A percentile compares a stretch with the other conserved stretches of the same genome.
phyloP scores from a whole-genome alignment of 305 asterid genomes.

The Fraxinus latifolia region DNA sequence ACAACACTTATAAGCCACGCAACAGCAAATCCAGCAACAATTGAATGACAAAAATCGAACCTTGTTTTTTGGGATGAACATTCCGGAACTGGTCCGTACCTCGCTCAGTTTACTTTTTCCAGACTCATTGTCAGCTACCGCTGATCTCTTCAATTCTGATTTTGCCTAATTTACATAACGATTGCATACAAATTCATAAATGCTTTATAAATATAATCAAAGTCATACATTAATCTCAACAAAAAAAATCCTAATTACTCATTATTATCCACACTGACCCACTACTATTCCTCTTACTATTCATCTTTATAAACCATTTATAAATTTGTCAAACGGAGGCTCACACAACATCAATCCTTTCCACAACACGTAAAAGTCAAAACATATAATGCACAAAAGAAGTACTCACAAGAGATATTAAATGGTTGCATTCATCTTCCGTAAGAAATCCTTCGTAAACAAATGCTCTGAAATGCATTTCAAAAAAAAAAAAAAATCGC shows the following conservation, averaged over 20 bases:
- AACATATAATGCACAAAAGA: background rate
- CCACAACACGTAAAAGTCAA: background rate
- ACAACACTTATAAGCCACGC: conserved; percentile 8
- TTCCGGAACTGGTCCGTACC: conserved; percentile 94
- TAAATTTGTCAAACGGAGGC: background rate
- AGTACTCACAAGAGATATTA: conserved; percentile 68
- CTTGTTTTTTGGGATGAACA: conserved; percentile 78
- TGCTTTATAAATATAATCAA: background rate
- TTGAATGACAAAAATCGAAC: conserved; percentile 36
- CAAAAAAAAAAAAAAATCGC: conserved; percentile 21
- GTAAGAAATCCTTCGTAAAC: conserved; percentile 84
- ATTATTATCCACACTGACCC: background rate
- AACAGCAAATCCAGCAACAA: conserved; percentile 20
- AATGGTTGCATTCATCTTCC: conserved; percentile 83
- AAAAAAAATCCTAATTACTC: background rate
- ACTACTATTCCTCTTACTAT: background rate
- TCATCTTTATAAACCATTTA: background rate
- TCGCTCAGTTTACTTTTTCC: conserved; percentile 71
- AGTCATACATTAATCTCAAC: background rate
- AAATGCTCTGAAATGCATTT: conserved; percentile 56
- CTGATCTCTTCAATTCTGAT: conserved; percentile 81
- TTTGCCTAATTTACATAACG: conserved; percentile 53
- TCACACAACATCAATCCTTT: conserved; percentile 17
- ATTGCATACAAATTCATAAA: background rate
- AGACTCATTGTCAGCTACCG: conserved; percentile 76